Percentiles rank a stretch among this genome's conserved stretches.
Conservation (phyloP, 345 rosid genomes). For the Linum tenue region DNA sequence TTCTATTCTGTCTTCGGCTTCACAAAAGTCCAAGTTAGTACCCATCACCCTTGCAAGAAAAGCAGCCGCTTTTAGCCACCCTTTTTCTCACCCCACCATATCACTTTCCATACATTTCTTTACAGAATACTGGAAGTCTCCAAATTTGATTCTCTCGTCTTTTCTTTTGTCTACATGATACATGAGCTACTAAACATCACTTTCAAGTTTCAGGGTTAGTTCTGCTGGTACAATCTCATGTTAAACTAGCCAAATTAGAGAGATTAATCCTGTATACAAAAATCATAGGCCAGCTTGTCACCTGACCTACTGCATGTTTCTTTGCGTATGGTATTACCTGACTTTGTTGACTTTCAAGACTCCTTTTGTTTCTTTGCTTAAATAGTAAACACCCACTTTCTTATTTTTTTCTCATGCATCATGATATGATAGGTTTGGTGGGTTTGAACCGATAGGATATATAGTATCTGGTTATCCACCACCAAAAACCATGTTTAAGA, state of each 20-base stretch:
- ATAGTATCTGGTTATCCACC: neutral
- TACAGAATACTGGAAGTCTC: neutral
- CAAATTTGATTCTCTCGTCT: neutral
- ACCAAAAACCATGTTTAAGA: neutral
- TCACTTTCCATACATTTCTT: neutral
- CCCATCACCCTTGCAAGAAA: neutral
- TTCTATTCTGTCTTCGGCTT: neutral
- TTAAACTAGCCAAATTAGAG: too few species aligned
- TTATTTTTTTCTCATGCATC: too few species aligned
- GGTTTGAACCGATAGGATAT: neutral
- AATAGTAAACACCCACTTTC: too few species aligned
- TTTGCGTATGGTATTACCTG: too few species aligned
- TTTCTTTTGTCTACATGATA: too few species aligned
- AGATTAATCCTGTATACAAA: too few species aligned
- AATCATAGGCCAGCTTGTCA: neutral
- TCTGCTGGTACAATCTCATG: too few species aligned
- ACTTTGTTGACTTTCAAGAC: too few species aligned
- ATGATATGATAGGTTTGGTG: neutral
- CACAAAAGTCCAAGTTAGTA: neutral
- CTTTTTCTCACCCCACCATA: neutral
- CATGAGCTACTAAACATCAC: too few species aligned
- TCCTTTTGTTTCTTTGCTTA: too few species aligned
- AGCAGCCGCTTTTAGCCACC: neutral
- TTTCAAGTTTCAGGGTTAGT: too few species aligned
- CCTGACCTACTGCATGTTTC: neutral